These are phyloP conservation scores for Xylaria nigripes DNA, from an alignment of 495 filamentous ascomycete species.

Conservation along the genomic window DNA sequence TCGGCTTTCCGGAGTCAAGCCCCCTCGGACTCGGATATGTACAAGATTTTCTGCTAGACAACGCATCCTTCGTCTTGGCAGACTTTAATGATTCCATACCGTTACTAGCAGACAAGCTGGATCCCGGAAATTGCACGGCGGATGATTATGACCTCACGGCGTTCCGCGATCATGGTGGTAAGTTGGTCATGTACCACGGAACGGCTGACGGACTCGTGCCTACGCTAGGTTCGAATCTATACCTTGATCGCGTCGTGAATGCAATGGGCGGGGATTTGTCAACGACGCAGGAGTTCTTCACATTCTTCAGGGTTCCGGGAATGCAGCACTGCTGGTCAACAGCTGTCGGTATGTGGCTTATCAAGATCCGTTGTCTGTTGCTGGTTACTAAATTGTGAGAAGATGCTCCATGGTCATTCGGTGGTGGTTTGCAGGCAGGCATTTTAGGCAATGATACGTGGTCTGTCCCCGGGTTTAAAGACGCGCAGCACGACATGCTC, in stretches of 20 bases:
- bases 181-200: conserved; percentile 50
- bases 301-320: conserved; percentile 33
- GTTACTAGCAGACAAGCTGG: conserved; percentile 27
- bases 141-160: conserved; percentile 39
- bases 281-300: conserved; percentile 26
- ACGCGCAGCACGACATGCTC: conserved; percentile 34
- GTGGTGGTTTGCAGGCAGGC: conserved; percentile 21
- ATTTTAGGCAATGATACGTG: conserved; percentile 22
- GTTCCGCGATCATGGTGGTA: conserved; percentile 43
- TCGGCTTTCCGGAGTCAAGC: conserved; percentile 29
- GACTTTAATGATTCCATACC: conserved; percentile 33
- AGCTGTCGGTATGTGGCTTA: conserved; percentile 1
- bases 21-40: conserved; percentile 36
- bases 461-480: conserved; percentile 34
- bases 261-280: conserved; percentile 24
- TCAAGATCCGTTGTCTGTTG: not conserved
- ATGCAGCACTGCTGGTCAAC: conserved; percentile 31
- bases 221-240: conserved; percentile 32
- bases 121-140: conserved; percentile 42
- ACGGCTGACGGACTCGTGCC: conserved; percentile 42
- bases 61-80: conserved; percentile 30
- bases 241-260: conserved; percentile 36
- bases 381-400: not conserved
- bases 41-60: conserved; percentile 37
- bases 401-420: conserved; percentile 36